Percentiles rank a stretch among this genome's conserved stretches.
phyloP scores from a whole-genome alignment of 768 basidiomycete genomes.

The Mycena rosella region DNA sequence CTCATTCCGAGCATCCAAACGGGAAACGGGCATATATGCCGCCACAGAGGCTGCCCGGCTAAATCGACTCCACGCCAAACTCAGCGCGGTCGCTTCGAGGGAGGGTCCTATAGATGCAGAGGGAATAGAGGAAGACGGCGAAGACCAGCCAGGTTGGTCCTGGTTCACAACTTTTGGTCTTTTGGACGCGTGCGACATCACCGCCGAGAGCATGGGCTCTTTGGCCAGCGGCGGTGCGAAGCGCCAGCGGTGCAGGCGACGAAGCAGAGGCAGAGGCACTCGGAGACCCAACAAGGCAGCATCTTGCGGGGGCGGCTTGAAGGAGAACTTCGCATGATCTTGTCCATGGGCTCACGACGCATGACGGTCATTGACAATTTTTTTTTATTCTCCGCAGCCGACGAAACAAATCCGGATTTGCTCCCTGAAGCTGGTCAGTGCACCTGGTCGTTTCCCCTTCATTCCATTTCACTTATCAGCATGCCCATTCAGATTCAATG shows the following conservation, averaged over 20 bases:
- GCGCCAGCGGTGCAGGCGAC: slow-evolving; percentile 14
- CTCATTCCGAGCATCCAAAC: slow-evolving; percentile 81
- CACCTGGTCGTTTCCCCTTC: background rate
- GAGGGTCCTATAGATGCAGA: slow-evolving; percentile 50
- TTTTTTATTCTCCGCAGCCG: slow-evolving; percentile 49
- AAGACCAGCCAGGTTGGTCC: slow-evolving; percentile 73
- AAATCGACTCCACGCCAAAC: slow-evolving; percentile 77
- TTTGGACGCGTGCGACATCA: slow-evolving; percentile 70
- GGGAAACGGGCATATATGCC: slow-evolving; percentile 80
- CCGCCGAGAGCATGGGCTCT: slow-evolving; percentile 59
- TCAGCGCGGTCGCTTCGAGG: slow-evolving; percentile 60
- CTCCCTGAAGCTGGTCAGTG: slow-evolving; percentile 49
- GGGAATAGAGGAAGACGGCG: slow-evolving; percentile 52
- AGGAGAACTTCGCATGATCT: slow-evolving; percentile 40
- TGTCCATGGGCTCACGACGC: slow-evolving; percentile 41
- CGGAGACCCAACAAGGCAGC: background rate
- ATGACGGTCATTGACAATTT: slow-evolving; percentile 56
- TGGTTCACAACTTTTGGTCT: slow-evolving; percentile 69
- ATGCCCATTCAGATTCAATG: slow-evolving; percentile 62
- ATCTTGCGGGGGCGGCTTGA: slow-evolving; percentile 23
- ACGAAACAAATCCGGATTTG: slow-evolving; percentile 40
- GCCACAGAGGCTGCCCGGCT: slow-evolving; percentile 83
- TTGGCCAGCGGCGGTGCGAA: slow-evolving; percentile 39
- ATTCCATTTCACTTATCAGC: slow-evolving; percentile 26
- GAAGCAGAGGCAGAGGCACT: slow-evolving; percentile 25